These are phyloP conservation scores for Paramecium primaurelia DNA, from an alignment of 73 alveolate species.

Conservation along the genomic window DNA sequence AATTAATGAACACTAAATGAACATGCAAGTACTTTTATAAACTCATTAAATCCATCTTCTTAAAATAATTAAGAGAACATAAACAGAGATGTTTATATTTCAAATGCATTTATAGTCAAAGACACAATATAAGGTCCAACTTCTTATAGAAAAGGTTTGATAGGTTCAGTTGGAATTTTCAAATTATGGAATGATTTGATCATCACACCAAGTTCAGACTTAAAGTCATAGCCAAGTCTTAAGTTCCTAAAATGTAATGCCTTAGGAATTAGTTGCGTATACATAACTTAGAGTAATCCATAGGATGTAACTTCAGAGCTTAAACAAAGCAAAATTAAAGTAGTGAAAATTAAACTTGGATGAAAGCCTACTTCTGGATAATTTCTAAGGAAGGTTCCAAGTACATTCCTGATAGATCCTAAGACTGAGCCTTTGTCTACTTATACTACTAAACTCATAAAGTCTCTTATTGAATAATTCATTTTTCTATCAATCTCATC, in stretches of 20 bases:
- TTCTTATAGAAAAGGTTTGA: background rate
- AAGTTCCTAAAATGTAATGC: background rate
- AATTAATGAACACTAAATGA: background rate
- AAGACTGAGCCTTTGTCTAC: background rate
- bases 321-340: background rate
- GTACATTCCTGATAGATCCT: background rate
- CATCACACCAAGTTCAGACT: background rate
- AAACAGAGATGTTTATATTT: background rate
- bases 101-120: background rate
- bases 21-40: background rate
- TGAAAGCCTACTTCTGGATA: slow-evolving; percentile 27
- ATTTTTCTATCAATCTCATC: background rate
- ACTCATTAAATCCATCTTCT: slow-evolving; percentile 31
- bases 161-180: slow-evolving; percentile 27
- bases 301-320: background rate
- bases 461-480: slow-evolving; percentile 30
- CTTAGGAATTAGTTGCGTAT: background rate
- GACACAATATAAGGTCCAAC: background rate
- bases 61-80: background rate
- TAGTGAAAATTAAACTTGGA: background rate
- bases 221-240: background rate
- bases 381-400: background rate
- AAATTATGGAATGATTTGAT: background rate
- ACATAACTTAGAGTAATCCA: background rate
- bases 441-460: background rate